Base-by-base conservation (phyloP, 345 rosid species). In the Rhodamnia rubescens region DNA sequence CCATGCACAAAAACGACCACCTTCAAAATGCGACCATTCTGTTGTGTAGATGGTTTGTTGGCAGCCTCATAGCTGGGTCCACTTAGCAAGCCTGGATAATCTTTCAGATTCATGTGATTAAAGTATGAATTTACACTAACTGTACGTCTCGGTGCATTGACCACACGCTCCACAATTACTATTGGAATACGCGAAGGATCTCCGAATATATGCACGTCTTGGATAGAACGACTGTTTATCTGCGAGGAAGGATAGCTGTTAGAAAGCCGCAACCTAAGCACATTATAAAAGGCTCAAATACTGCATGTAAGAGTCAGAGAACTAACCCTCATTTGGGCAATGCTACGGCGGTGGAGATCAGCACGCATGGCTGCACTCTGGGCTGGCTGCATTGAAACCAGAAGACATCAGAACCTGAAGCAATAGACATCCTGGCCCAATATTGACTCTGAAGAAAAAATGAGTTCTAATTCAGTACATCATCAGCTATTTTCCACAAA, bases 321-420 rank as follows among this genome's bases (percentile, higher is more conserved):
- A 85, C 93, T 89, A 86, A 96, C 99, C 96, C 92, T 92, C 99
- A 97, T 97, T 86, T 96, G 99, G 36, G 97, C 98, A 54, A 97
- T 94, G 89, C 99, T 95, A 87, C 95, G 94, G 78, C 98, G 94
- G 89, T 97, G 98, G 87, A 96, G 96, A 87, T 97, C 99, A 81
- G 98, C 99, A 54, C 96, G 98, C 85, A 91, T 93, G 82, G 93
- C 94, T 90, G 98, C 98, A 83, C 88, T 59, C 87, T 96, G 96
- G 27, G 94, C 91, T 85, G 99, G 98, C 99, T 96, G 91, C 84
- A 82, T 86, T 87, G 36, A 64, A 50, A 84, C 89, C 74, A 84
- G 59, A 85, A 87, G 44, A 64, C 42, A 87, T 82, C 53, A 55
- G 78, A 83, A 85, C 85, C 85, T 82, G 82, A 82, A 81, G 84